A percentile compares a stretch with the other conserved stretches of the same genome.
Conservation (phyloP, 352 stramenopile species). For the Phytopythium aichiense region DNA sequence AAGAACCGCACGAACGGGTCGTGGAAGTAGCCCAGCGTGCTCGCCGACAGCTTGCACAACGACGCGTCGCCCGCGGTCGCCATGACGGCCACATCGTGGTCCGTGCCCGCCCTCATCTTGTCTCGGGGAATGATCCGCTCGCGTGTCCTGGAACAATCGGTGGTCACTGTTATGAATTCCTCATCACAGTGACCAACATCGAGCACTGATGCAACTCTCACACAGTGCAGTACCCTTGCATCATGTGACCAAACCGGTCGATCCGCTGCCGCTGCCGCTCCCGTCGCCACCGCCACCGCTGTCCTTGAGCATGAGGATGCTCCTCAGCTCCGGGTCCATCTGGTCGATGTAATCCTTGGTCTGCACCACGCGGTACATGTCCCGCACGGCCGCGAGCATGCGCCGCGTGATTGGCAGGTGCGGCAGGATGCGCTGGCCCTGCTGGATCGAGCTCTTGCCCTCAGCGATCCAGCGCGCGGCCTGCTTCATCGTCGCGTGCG, state of each 20-base stretch:
- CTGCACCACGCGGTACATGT: constrained; percentile 58
- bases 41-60: constrained; percentile 84
- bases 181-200: not conserved
- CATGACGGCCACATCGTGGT: constrained; percentile 74
- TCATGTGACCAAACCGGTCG: not conserved
- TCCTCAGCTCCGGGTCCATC: constrained; percentile 45
- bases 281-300: constrained; percentile 4
- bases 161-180: not conserved
- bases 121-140: not conserved
- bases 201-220: not conserved
- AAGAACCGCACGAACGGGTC: constrained; percentile 83
- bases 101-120: constrained; percentile 8
- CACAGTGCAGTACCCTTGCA: not conserved
- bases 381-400: constrained; percentile 48
- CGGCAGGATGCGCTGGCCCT: constrained; percentile 40
- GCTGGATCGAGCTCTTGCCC: constrained; percentile 35
- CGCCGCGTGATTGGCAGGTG: constrained; percentile 51
- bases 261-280: not conserved
- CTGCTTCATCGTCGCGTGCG: constrained; percentile 33
- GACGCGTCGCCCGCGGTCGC: constrained; percentile 80
- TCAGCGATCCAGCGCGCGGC: constrained; percentile 31
- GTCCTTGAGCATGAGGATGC: constrained; percentile 33
- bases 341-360: constrained; percentile 73
- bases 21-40: constrained; percentile 63
- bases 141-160: not conserved